Base-by-base conservation (phyloP, 202 grass and related monocot species). In the Panicum virgatum region DNA sequence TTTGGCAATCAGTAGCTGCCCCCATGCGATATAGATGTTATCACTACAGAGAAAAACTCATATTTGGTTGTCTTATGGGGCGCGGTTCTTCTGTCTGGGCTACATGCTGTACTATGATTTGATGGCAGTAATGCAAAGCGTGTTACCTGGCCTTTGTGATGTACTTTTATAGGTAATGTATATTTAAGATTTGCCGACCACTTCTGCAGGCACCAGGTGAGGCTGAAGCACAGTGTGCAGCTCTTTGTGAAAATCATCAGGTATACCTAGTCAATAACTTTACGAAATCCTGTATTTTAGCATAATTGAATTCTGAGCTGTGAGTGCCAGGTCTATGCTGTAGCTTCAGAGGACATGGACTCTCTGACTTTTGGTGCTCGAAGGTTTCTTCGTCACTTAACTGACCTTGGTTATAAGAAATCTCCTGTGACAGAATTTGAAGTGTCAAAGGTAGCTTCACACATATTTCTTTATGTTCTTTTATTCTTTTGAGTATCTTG, bases 271-370 rank as follows among this genome's bases (percentile, higher is more conserved):
- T 47, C 16, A 80, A 66, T 34, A 22, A 48, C 9, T 72, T 23
- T 62, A 22, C 22, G 26, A 46, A 60, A 50, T 64, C 66, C 26
- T 52, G 5, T 77, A 36, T 63, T 58, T 69, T 77, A 48, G 23
- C 57, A 85, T 48, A 52, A 46, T 34, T 73, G 16, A 40, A 81
- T n/a, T 80, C 22, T 75, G 50, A 52, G 8, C 85, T 65, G 66
- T 83, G 62, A 66, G 51, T 63, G 56, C 9, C 15, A 98, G 95
- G 95, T 84, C 12, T 93, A 93, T 88, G 95, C 92, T 80, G 86
- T 98, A 34, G 90, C 95, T 79, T 98, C 95, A 62, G 95, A 95
- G 85, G 95, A 98, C 59, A 94, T 93, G 88, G 95, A 98, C 65
- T 89, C 95, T 26, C 80, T 98, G 65, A 94, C 95, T 77, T 95